Conservation (phyloP, 129 eudicot genomes). For the Ambrosia trifida region DNA sequence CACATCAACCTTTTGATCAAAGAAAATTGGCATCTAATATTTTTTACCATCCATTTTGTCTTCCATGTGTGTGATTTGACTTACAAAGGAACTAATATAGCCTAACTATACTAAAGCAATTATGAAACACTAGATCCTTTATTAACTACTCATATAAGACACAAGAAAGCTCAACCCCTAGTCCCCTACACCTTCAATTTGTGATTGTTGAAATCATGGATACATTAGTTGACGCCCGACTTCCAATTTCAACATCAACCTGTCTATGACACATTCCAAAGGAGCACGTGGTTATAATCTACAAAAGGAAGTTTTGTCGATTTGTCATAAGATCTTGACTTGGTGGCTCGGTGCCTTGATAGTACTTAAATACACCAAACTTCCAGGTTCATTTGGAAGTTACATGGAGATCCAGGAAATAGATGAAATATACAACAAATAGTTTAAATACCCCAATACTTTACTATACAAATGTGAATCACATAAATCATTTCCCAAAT, state of each 20-base stretch:
- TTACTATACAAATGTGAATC: neutral
- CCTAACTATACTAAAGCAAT: neutral
- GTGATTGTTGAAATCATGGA: neutral
- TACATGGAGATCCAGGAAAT: neutral
- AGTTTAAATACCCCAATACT: neutral
- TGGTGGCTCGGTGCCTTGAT: too few relatives aligned
- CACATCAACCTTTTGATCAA: constrained; percentile 5
- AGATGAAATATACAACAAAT: neutral
- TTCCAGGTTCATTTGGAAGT: neutral
- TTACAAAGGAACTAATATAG: constrained; percentile 12
- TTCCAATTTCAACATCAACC: constrained; percentile 5
- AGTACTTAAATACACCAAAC: too few relatives aligned
- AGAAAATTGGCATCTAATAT: constrained; percentile 2
- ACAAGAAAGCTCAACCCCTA: neutral
- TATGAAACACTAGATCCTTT: neutral
- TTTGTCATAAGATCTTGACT: constrained; percentile 11
- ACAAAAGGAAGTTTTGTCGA: constrained; percentile 4
- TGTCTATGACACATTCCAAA: neutral
- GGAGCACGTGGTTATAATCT: neutral
- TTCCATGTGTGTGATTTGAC: constrained; percentile 11
- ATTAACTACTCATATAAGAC: constrained; percentile 6
- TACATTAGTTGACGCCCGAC: neutral
- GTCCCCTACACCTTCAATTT: constrained; percentile 10
- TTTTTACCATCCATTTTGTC: neutral
- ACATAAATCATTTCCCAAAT: constrained; percentile 14